Evolutionary conservation across 495 filamentous ascomycete genomes (phyloP).

Genomic region (Penicillium steckii): DNA sequence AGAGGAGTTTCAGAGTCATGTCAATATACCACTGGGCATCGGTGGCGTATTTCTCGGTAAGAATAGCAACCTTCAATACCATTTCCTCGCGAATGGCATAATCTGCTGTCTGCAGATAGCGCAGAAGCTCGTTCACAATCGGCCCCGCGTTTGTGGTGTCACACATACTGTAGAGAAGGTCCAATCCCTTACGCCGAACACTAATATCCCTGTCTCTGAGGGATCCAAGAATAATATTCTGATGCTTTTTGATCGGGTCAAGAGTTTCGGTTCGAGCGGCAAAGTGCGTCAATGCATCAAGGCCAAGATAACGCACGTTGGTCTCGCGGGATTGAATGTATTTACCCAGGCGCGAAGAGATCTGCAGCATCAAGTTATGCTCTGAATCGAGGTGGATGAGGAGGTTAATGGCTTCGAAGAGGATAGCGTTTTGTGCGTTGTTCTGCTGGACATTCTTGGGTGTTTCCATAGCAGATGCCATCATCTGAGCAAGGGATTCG

Average conservation of each 20-base stretch:
- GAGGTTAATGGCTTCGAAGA: constrained; percentile 98
- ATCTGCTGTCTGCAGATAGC: constrained; percentile 94
- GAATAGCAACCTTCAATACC: constrained; percentile 97
- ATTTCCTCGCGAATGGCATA: constrained; percentile 98
- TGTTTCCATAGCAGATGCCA: constrained; percentile 86
- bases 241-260: constrained; percentile 97
- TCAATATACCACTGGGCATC: constrained; percentile 99
- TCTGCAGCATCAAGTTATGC: constrained; percentile 92
- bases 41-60: constrained; percentile 98
- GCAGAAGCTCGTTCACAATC: constrained; percentile 90
- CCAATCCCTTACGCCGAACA: constrained; percentile 90
- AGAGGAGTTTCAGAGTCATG: constrained; percentile 90
- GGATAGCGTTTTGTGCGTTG: constrained; percentile 96
- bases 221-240: constrained; percentile 90
- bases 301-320: constrained; percentile 93
- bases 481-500: constrained; percentile 83
- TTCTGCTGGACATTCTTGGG: constrained; percentile 99
- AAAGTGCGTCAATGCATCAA: constrained; percentile 98
- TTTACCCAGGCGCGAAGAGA: constrained; percentile 88
- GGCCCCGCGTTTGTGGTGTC: constrained; percentile 86
- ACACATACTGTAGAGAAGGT: constrained; percentile 99
- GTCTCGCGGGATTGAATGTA: constrained; percentile 98
- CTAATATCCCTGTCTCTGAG: constrained; percentile 96
- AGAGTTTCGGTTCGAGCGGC: constrained; percentile 92
- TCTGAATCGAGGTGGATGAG: constrained; percentile 99